Conservation (phyloP, 2,329 filamentous ascomycete genomes). For the Aspergillus bombycis region DNA sequence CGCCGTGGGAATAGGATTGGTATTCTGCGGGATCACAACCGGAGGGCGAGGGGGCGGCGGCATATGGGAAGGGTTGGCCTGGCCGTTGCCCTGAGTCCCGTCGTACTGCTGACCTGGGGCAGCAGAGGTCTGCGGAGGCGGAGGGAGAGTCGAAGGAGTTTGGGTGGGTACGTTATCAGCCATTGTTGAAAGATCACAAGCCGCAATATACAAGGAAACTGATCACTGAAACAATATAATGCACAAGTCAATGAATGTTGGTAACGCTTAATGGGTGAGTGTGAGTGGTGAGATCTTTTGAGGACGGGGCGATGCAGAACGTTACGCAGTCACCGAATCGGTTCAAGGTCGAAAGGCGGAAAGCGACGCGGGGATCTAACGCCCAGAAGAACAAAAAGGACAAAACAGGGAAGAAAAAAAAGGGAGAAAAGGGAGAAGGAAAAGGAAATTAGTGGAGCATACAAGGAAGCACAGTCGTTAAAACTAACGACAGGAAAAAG, state of each 20-base stretch:
- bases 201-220: conserved; percentile 25
- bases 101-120: conserved; percentile 74
- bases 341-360: conserved; percentile 27
- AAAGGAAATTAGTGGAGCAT: conserved; percentile 22
- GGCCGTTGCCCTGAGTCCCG: conserved; percentile 69
- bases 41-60: conserved; percentile 84
- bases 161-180: conserved; percentile 72
- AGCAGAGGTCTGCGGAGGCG: conserved; percentile 68
- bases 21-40: conserved; percentile 90
- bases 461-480: conserved; percentile 19
- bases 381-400: conserved; percentile 15
- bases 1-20: conserved; percentile 89
- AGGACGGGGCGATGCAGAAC: conserved; percentile 29
- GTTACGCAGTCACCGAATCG: conserved; percentile 30
- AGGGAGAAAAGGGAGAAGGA: conserved; percentile 19
- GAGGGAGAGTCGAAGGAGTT: conserved; percentile 67
- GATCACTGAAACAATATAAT: conserved; percentile 24
- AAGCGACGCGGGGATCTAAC: conserved; percentile 30
- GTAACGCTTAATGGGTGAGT: conserved; percentile 17
- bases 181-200: conserved; percentile 59
- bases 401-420: conserved; percentile 18
- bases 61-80: conserved; percentile 75
- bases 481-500: conserved; percentile 19
- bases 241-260: conserved; percentile 25
- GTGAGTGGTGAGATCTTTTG: conserved; percentile 21